Base-by-base conservation (phyloP, 2,329 filamentous ascomycete species). In the Trichophyton rubrum region DNA sequence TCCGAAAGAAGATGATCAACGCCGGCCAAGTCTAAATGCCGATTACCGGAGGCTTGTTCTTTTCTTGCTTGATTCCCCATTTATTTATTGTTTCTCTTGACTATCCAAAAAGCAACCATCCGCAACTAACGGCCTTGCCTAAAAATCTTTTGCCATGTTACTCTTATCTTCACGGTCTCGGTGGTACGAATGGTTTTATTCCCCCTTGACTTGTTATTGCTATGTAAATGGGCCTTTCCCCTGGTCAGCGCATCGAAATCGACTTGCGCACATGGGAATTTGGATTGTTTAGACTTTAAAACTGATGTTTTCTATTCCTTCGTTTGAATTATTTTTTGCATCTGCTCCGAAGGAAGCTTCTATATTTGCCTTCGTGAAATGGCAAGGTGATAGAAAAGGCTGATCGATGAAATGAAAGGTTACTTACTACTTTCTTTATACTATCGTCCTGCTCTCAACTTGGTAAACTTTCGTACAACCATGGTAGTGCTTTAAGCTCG, bases 1-100 rank as follows among this genome's bases (percentile, higher is more conserved):
- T 99, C 71, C 87, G 92, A 74, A 97, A 97, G 86, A 97, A 97
- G 89, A 99, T 99, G 93, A 79, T 96, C 71, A 83, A 84, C 53
- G 78, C 84, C 61, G 92, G 92, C 74, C 89, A 89, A 67, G 90
- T 97, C 73, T 95, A 89, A 30, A 71, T 66, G 40, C 53, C 55
- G 17, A 27, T 13, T 27, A 13, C 24, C 17, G 55, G 13, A 41
- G 38, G 40, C 40, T 43, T 8, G 8, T 17, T 57, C 30, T 35
- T 55, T 38, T 59, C 6, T 43, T 62, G 53, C 33, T 35, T 59
- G 58, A 62, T 56, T 56, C 59, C 24, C 41, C 55, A 51, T 38
- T 56, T 58, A 24, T 30, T n/a, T 47, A 59, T 47, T 49, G 11
- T 41, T 53, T 55, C n/a, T 9, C 60, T 38, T 38, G 8, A 38